Conservation (phyloP, 352 stramenopile species). For the Phytopythium montanum region DNA sequence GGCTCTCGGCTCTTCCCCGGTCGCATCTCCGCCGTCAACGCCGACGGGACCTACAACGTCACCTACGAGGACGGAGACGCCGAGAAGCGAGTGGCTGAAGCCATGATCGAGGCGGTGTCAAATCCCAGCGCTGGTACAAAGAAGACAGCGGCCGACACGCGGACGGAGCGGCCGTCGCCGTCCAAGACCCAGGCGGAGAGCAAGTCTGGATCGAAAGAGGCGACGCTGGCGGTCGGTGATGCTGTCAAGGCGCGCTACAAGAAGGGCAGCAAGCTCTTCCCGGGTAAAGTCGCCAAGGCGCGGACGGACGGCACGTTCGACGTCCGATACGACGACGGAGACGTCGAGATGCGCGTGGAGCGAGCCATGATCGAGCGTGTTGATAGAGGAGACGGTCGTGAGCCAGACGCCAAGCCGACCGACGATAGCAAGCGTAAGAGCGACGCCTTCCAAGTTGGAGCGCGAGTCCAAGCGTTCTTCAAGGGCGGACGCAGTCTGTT, state of each 20-base stretch:
- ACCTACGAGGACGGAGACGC: slow-evolving; percentile 57
- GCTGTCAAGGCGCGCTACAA: slow-evolving; percentile 36
- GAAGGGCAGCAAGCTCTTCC: slow-evolving; percentile 35
- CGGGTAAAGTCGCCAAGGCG: slow-evolving; percentile 21
- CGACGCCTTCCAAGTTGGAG: slow-evolving; percentile 15
- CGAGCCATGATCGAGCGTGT: slow-evolving; percentile 27
- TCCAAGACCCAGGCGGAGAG: slow-evolving; percentile 1
- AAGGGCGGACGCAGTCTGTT: slow-evolving; percentile 42
- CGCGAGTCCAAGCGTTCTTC: slow-evolving; percentile 31
- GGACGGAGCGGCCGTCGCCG: slow-evolving; percentile 7
- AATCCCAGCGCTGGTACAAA: slow-evolving; percentile 10
- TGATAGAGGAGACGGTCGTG: slow-evolving; percentile 5
- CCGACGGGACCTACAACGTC: slow-evolving; percentile 69
- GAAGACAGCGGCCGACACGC: background rate
- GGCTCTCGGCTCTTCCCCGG: slow-evolving; percentile 37
- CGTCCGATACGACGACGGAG: slow-evolving; percentile 58
- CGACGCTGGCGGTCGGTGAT: slow-evolving; percentile 11
- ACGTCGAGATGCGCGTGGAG: slow-evolving; percentile 33
- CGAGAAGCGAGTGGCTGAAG: slow-evolving; percentile 25
- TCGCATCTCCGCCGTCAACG: slow-evolving; percentile 30
- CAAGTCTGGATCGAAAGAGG: background rate
- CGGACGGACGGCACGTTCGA: slow-evolving; percentile 56
- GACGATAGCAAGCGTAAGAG: background rate
- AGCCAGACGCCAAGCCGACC: background rate
- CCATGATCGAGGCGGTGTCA: slow-evolving; percentile 15